Evolutionary conservation across 163 green algal genomes (phyloP), one percentile per base, ranked within the genome.

Genomic region (Chloroidium sp.): DNA sequence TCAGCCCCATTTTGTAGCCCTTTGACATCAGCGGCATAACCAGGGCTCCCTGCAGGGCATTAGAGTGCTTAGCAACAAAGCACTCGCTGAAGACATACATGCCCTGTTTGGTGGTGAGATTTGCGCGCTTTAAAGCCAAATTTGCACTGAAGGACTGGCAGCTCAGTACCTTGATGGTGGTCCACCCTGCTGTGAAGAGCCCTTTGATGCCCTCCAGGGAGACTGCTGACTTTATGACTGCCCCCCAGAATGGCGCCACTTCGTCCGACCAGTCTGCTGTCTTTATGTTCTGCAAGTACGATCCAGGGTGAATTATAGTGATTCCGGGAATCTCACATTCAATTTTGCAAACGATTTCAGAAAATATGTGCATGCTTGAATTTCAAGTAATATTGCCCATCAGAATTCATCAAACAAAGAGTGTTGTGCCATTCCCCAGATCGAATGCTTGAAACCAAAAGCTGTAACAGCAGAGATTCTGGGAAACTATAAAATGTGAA

Each of bases 21-120:
- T 91, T 81, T 0, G 93, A 87, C 96, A 99, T 99, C 12, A 98
- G 88, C 0, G 94, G 92, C 93, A 97, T 97, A 1, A 94, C 93
- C 68, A 95, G 78, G 0, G 91, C 92, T 4, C 93, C 90, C 82
- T 86, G 82, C 67, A 82, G 36, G 14, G 57, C n/a, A 79, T 6
- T 10, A 72, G 67, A 72, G 6, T 72, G 67, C 10, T 72, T 72
- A 72, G 67, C 10, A 72, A 72, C 6, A 36, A 36, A 36, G 36
- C 36, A 36, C 36, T 36, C 36, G 36, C 36, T 36, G 36, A 36
- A 36, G 36, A 36, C 36, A 36, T 36, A 36, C 36, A 36, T 36
- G 36, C 36, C 36, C 36, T 36, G 36, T 36, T 36, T 36, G 36
- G 36, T 36, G 36, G 36, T 36, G 36, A 36, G 36, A 36, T 36